These are phyloP conservation scores for Mesotaenium endlicherianum DNA, from an alignment of 139 green algal genomes.

Conservation along the genomic window DNA sequence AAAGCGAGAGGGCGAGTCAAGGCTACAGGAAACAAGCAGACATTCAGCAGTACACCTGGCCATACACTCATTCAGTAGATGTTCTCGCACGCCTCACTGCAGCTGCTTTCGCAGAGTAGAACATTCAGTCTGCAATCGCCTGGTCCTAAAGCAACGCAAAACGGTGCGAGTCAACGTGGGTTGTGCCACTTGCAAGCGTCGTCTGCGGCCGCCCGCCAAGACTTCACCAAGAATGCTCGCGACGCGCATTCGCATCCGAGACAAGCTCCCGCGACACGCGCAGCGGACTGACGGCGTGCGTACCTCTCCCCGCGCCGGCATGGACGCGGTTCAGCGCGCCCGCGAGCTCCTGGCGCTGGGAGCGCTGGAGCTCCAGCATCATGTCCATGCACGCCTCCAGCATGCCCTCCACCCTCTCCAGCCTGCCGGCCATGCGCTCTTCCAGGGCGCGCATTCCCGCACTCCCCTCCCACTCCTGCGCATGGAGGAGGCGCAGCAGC, in stretches of 20 bases:
- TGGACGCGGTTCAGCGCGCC: conserved; percentile 29
- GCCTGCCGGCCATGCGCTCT: neutral
- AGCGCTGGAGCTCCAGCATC: conserved; percentile 33
- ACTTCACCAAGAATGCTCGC: neutral
- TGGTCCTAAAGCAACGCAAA: too few relatives aligned
- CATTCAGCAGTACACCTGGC: too few relatives aligned
- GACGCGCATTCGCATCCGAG: neutral
- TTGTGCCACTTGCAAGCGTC: neutral
- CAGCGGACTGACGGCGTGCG: neutral
- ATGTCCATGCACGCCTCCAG: conserved; percentile 26
- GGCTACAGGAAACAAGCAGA: too few relatives aligned
- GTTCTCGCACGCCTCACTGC: too few relatives aligned
- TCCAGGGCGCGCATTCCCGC: conserved; percentile 1
- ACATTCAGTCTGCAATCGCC: too few relatives aligned
- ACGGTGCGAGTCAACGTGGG: neutral
- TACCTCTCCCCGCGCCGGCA: conserved; percentile 7
- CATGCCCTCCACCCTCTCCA: neutral
- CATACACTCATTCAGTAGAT: too few relatives aligned
- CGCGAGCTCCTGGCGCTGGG: conserved; percentile 29
- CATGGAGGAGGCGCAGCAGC: too few relatives aligned
- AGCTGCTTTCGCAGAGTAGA: too few relatives aligned
- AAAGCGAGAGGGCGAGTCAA: too few relatives aligned
- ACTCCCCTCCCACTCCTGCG: conserved; percentile 2
- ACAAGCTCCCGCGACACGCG: neutral
- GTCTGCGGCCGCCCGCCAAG: neutral